Evolutionary conservation across 2,329 filamentous ascomycete genomes (phyloP).

Genomic region (Venturia effusa): DNA sequence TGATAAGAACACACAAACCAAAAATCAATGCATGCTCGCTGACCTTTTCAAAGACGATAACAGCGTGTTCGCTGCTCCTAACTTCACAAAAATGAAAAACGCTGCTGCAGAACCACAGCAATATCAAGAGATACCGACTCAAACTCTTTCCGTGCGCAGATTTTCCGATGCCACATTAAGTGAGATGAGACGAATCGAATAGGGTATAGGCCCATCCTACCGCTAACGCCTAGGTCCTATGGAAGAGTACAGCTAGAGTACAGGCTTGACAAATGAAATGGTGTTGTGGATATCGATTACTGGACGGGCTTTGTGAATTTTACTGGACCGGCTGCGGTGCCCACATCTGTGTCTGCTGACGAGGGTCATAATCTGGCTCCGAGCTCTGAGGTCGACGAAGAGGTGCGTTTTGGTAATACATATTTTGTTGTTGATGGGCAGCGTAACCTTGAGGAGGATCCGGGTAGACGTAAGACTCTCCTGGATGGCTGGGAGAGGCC

Average conservation of each 20-base stretch:
- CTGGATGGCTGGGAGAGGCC: constrained; percentile 54
- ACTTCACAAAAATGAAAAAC: constrained; percentile 13
- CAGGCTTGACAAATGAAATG: constrained; percentile 16
- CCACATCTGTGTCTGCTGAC: constrained; percentile 30
- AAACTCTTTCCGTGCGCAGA: constrained; percentile 12
- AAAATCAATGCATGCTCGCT: constrained; percentile 1
- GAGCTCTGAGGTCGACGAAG: constrained; percentile 66
- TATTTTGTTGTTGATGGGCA: constrained; percentile 43
- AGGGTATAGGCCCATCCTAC: constrained; percentile 28
- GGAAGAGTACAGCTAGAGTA: constrained; percentile 15
- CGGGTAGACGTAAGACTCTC: constrained; percentile 73
- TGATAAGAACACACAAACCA: neutral
- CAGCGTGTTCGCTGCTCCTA: neutral
- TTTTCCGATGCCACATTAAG: constrained; percentile 1
- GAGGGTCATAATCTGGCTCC: constrained; percentile 43
- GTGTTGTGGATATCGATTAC: constrained; percentile 17
- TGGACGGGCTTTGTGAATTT: constrained; percentile 27
- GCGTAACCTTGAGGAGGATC: constrained; percentile 50
- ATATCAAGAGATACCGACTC: constrained; percentile 20
- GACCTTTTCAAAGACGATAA: neutral
- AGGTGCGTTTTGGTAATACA: constrained; percentile 57
- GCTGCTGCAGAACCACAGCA: constrained; percentile 16
- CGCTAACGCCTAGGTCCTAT: constrained; percentile 21
- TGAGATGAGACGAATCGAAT: constrained; percentile 5
- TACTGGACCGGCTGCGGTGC: constrained; percentile 30